These are phyloP conservation scores for Ustilago trichophora DNA, from an alignment of 1,284 basidiomycete genomes.

Conservation along the genomic window DNA sequence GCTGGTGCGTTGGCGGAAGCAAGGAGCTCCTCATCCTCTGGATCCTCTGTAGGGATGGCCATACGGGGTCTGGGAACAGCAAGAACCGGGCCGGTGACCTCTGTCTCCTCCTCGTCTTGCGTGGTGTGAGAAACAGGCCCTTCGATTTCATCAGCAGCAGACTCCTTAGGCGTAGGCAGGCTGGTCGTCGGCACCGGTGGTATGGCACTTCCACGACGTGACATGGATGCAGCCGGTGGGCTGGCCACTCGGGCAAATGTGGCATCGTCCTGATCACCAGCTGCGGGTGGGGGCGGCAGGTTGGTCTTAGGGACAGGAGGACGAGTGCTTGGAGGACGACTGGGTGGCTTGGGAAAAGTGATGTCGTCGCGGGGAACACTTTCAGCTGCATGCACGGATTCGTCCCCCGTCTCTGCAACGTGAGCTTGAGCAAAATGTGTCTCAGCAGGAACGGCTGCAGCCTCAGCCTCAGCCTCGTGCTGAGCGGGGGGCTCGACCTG, in stretches of 20 bases:
- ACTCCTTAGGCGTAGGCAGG: conserved; percentile 11
- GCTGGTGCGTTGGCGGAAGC: conserved; percentile 30
- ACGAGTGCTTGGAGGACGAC: conserved; percentile 48
- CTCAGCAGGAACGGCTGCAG: not conserved
- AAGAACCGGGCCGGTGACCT: conserved; percentile 23
- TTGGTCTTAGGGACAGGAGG: conserved; percentile 48
- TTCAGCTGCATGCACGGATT: not conserved
- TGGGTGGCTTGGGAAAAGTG: conserved; percentile 35
- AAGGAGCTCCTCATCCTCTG: conserved; percentile 47
- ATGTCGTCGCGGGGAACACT: conserved; percentile 11
- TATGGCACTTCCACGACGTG: conserved; percentile 20
- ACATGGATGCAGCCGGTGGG: not conserved
- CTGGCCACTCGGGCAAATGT: conserved; percentile 18
- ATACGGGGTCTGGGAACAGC: conserved; percentile 49
- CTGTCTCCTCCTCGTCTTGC: conserved; percentile 7
- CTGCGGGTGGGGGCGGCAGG: conserved; percentile 28
- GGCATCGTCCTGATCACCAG: conserved; percentile 8
- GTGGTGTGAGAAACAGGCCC: not conserved
- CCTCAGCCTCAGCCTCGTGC: not conserved
- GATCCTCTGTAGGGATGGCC: conserved; percentile 48
- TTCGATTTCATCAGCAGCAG: conserved; percentile 7
- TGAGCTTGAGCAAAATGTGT: not conserved
- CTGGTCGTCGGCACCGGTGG: conserved; percentile 26
- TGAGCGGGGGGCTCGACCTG: conserved; percentile 1
- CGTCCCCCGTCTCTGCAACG: not conserved